Evolutionary conservation across 1,139 yeast genomes (phyloP).

Genomic region (Pichia sp.): DNA sequence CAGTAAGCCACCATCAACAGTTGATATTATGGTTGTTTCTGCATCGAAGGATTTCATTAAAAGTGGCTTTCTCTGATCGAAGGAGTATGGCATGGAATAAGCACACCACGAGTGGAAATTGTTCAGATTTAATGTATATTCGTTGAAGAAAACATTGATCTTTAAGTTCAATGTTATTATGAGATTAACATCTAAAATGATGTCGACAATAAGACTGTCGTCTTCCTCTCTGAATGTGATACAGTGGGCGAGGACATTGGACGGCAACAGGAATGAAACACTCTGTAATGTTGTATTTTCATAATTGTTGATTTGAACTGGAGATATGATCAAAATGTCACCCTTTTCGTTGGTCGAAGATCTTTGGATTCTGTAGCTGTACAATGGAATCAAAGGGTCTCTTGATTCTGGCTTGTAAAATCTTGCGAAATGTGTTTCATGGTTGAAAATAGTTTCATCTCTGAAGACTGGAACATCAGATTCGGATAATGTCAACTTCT

Average conservation of each 20-base stretch:
- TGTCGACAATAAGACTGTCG: constrained; percentile 30
- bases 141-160: constrained; percentile 18
- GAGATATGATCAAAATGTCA: constrained; percentile 24
- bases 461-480: background rate
- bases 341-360: constrained; percentile 9
- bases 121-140: background rate
- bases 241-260: constrained; percentile 22
- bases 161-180: constrained; percentile 32
- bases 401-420: constrained; percentile 3
- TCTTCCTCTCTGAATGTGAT: constrained; percentile 20
- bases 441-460: background rate
- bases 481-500: constrained; percentile 10
- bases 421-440: constrained; percentile 10
- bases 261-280: constrained; percentile 28
- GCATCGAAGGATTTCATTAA: constrained; percentile 47
- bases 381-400: background rate
- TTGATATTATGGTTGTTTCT: constrained; percentile 47
- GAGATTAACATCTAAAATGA: constrained; percentile 35
- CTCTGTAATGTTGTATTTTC: constrained; percentile 18
- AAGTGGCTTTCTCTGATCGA: constrained; percentile 67
- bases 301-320: constrained; percentile 27
- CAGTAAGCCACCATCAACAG: constrained; percentile 71
- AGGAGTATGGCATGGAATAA: constrained; percentile 69
- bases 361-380: constrained; percentile 2
- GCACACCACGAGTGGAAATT: constrained; percentile 51